These are phyloP conservation scores for Amphicarpaea edgeworthii DNA, from an alignment of 306 rosid species.

Conservation along the genomic window DNA sequence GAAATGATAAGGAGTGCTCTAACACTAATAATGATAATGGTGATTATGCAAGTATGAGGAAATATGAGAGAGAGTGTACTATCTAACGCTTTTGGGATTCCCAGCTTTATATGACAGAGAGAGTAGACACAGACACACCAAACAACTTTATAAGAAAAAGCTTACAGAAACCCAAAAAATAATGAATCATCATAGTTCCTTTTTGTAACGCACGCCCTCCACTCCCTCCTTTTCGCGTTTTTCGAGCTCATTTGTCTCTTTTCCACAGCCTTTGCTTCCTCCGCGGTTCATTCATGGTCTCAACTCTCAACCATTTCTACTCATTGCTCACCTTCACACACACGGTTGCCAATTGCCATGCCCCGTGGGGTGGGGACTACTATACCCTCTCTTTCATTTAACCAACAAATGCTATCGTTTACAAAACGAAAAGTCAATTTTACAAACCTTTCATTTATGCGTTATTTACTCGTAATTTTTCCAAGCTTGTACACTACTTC, in stretches of 20 bases:
- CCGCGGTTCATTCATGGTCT: slow-evolving; percentile 35
- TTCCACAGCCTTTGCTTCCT: slow-evolving; percentile 44
- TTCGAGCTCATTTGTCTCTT: slow-evolving; percentile 47
- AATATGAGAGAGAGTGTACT: slow-evolving; percentile 27
- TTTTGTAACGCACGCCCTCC: slow-evolving; percentile 83
- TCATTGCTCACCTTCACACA: slow-evolving; percentile 20
- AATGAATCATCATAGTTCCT: slow-evolving; percentile 57
- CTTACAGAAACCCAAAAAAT: slow-evolving; percentile 49
- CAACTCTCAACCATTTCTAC: slow-evolving; percentile 13
- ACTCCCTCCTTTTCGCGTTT: slow-evolving; percentile 48
- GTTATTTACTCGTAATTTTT: no score
- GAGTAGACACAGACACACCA: slow-evolving; percentile 42
- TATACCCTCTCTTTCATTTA: not conserved
- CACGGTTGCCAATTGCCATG: slow-evolving; percentile 9
- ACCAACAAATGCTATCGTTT: no score
- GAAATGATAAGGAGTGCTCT: slow-evolving; percentile 46
- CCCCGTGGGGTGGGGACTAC: slow-evolving; percentile 26
- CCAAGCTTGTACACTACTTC: no score
- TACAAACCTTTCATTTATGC: no score
- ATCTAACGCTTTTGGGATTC: slow-evolving; percentile 56
- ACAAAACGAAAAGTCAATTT: no score
- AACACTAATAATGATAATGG: slow-evolving; percentile 38
- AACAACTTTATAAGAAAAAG: slow-evolving; percentile 50
- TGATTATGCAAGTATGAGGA: slow-evolving; percentile 17
- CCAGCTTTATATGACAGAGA: slow-evolving; percentile 58